Evolutionary conservation across 1,284 basidiomycete genomes (phyloP), one percentile per base, ranked within the genome.

Genomic region (Heterobasidion annosum): DNA sequence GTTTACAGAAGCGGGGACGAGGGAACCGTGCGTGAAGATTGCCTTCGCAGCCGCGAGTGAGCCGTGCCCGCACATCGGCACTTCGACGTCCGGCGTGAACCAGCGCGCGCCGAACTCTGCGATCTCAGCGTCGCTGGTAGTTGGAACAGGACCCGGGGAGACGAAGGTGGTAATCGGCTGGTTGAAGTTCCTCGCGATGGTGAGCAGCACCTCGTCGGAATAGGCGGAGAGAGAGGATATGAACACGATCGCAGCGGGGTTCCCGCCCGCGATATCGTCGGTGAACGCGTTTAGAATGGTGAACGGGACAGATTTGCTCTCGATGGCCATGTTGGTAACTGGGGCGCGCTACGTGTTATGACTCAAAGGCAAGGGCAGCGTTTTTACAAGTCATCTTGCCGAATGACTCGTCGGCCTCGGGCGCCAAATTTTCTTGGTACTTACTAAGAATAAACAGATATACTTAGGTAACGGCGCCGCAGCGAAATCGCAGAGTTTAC

Each of bases 181-280:
- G 57, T 74, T 74, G 53, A 80, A 67, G 59, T 74, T 78, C 15
- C 59, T 59, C 0, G 75, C 71, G 35, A 79, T 68, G 16, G 65
- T 62, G 34, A 64, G 64, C 6, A 73, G 64, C 33, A 60, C 56
- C n/a, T 53, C 50, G 18, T 59, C 56, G 4, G 69, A 57, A n/a
- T 69, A 60, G 16, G 57, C 52, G 32, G 61, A 53, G 25, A 66
- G 16, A 7, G 55, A 52, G 19, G 57, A 54, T 16, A 76, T 62
- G 59, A 77, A 68, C 43, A 80, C 66, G 48, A 82, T 67, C 3
- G 68, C 71, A 1, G 81, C 81, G 4, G 79, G 79, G 60, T 82
- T 83, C 7, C 81, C 81, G 12, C 70, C 68, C 40, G 70, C 74
- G 0, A 70, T 53, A 12, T 59, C 53, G 3, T 65, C 63, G 1